Base-by-base conservation (phyloP, 2,329 filamentous ascomycete genomes). In the Leptographium lundbergii region DNA sequence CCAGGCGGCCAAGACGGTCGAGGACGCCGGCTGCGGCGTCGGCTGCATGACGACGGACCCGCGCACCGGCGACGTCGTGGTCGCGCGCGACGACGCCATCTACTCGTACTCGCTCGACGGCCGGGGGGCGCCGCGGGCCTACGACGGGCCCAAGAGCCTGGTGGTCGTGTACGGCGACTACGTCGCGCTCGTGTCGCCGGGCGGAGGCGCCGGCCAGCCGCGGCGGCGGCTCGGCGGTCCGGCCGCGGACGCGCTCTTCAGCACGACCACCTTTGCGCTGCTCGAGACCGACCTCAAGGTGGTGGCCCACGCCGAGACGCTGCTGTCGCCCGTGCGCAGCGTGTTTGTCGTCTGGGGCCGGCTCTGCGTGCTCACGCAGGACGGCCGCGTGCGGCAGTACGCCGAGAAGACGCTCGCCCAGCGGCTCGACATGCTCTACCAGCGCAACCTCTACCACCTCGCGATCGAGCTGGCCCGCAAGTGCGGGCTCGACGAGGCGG, bases 391-490 rank as follows among this genome's bases (percentile, higher is more conserved):
- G 56, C 87, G 86, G 66, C 85, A 87, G 48, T 97, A 96, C 66
- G 89, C 91, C 66, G 92, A 99, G 69, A 96, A 95, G 72, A 80
- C 86, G 0, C 80, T 99, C 14, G 87, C 91, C 65, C 91, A 96
- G 69, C 89, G 94, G 67, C 78, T 99, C 0, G 92, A 97, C 63
- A 88, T 97, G 68, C 76, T 99, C 7, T 99, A 96, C 67, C 90
- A 96, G 66, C 85, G 92, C 57, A 96, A 96, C 68, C 83, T 97
- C 62, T 99, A 92, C 67, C 85, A 92, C 0, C 75, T 95, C 55
- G 94, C 94, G 1, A 94, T 97, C 64, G 95, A 92, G 66, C 77
- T 99, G 59, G 94, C 94, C 0, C 90, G 95, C 67, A 96, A 95
- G 70, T 85, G 87, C 11, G 89, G 90, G 1, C 80, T 96, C 67